Evolutionary conservation across 805 yeast genomes (phyloP).

Genomic region (Barnettozyma botsteinii): DNA sequence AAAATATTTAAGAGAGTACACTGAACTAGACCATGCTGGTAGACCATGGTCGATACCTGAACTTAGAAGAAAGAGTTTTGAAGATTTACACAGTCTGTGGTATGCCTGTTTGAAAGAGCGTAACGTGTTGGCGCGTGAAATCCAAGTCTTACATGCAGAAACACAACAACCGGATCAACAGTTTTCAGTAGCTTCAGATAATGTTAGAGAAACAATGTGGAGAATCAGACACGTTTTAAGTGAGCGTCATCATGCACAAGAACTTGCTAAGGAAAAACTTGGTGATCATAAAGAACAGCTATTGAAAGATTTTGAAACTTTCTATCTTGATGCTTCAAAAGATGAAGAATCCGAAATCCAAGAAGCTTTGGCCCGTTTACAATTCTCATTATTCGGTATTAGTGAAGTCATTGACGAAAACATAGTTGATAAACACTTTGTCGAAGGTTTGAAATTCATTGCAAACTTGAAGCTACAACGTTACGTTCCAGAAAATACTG

Average conservation of each 20-base stretch:
- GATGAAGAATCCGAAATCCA: constrained; percentile 54
- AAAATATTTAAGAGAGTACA: constrained; percentile 52
- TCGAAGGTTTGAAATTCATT: constrained; percentile 61
- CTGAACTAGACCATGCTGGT: constrained; percentile 48
- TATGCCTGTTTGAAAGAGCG: constrained; percentile 79
- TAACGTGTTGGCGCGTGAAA: constrained; percentile 72
- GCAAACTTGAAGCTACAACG: constrained; percentile 63
- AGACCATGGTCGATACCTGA: constrained; percentile 87
- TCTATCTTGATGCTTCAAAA: constrained; percentile 50
- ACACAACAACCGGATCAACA: constrained; percentile 35
- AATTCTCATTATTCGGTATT: constrained; percentile 80
- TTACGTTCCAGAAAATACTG: constrained; percentile 37
- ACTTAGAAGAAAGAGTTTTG: constrained; percentile 83
- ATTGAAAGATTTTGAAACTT: constrained; percentile 49
- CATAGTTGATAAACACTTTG: constrained; percentile 50
- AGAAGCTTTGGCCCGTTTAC: constrained; percentile 71
- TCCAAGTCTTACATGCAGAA: constrained; percentile 46
- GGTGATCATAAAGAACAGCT: constrained; percentile 40
- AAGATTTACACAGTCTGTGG: constrained; percentile 90
- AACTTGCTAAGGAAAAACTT: constrained; percentile 47
- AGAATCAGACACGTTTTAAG: constrained; percentile 80
- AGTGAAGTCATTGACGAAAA: constrained; percentile 58
- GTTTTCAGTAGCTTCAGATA: constrained; percentile 27
- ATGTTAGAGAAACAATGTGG: constrained; percentile 60
- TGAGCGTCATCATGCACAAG: constrained; percentile 74